Evolutionary conservation across 345 rosid species (phyloP), one percentile per base, ranked within the genome.

Genomic region (Ceriops decandra): DNA sequence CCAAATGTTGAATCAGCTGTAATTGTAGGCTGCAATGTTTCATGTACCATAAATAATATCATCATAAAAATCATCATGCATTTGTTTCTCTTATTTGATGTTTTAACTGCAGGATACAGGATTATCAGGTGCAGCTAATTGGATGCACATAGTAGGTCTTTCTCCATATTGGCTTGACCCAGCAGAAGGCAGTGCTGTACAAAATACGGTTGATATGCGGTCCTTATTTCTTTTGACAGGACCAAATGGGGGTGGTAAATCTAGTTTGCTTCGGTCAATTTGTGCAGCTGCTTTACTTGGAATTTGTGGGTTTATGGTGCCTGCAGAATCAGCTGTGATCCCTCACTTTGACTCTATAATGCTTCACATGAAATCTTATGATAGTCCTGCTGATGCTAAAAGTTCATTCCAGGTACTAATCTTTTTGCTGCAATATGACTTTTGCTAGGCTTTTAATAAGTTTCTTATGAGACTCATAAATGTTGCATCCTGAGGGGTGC

Each of bases 341-440:
- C 99, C 99, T 75, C 87, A 82, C 67, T 87, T 91, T 42, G 93
- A 91, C 82, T 86, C 96, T 64, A 85, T 95, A 64, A 91, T 91
- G 96, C 99, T 95, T 72, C 99, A 95, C 72, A 91, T 93, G 95
- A 95, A 95, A 85, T 95, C 99, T 46, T 90, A 91, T 67, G 99
- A 95, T 73, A 95, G 97, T 63, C 99, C 99, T 58, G 96, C 88
- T 46, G 99, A 95, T 72, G 95, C 93, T 5, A 95, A 95, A 83
- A 95, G 99, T 62, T 95, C 99, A 60, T 93, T 91, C 80, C 97
- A 93, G 97, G 97, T 93, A 77, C 62, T 28, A 16, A 57, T 20
- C 65, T 63, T 30, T 33, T 60, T n/a, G 20, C 2, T 64, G 36
- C 46, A 28, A 22, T 11, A 33, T 36, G 26, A 66, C 20, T 57